Conservation (phyloP, 2,329 filamentous ascomycete species). For the Lachnellula arida region DNA sequence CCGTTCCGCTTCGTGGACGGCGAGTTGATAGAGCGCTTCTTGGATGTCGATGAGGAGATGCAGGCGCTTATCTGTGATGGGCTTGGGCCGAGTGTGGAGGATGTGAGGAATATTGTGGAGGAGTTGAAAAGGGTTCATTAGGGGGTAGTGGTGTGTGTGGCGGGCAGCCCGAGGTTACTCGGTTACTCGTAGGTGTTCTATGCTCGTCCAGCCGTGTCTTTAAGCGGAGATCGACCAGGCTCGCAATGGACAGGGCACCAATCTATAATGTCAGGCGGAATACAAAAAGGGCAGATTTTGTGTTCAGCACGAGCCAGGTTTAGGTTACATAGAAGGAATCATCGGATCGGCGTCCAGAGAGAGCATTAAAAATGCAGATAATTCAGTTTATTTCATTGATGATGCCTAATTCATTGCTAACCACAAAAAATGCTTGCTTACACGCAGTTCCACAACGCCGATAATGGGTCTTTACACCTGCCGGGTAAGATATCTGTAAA, state of each 20-base stretch:
- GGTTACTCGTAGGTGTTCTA: no score
- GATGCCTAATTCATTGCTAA: neutral
- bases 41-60: constrained; percentile 60
- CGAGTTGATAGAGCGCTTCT: constrained; percentile 80
- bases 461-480: neutral
- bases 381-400: neutral
- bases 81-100: constrained; percentile 55
- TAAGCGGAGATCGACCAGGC: no score
- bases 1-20: constrained; percentile 90
- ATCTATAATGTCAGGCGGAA: no score
- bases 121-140: constrained; percentile 59
- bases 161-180: neutral
- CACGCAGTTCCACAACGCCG: neutral
- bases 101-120: constrained; percentile 59
- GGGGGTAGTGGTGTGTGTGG: neutral
- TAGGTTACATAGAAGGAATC: neutral
- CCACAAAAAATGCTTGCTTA: neutral
- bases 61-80: constrained; percentile 51
- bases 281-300: no score
- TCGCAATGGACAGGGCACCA: no score
- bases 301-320: no score
- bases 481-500: constrained; percentile 64
- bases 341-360: neutral
- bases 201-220: no score
- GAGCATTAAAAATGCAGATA: neutral